Evolutionary conservation across 1,139 yeast species (phyloP), one percentile per base, ranked within the genome.

Genomic region (Candida dubliniensis): DNA sequence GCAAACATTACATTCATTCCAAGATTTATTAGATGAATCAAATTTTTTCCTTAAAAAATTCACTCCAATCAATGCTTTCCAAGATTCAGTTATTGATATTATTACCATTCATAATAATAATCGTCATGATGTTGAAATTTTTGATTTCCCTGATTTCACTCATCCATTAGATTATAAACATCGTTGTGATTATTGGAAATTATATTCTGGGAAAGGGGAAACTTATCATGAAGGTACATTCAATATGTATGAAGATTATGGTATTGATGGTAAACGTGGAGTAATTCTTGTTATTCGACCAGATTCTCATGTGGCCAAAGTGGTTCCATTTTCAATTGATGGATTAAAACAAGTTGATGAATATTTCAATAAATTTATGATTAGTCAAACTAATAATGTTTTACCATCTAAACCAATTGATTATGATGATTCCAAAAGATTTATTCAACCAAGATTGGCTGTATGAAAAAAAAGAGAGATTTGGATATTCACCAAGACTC

Each of bases 171-270:
- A 63, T 42, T 51, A 47, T 50, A 59, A 55, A 45, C 48, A 53
- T n/a, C 58, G 67, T 36, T 52, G 55, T 49, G 65, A 66, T 48
- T 61, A 64, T 49, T 62, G 69, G 67, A 54, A 56, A 38, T 54
- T 66, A 32, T 60, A 52, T 43, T 41, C 59, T 33, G 64, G 63
- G 31, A 57, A 57, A 41, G 66, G 49, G 7, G 31, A 40, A 15
- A 40, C 49, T 29, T 44, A 47, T 34, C 47, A 47, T 34, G 50
- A 46, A 36, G 46, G 46, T 25, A 40, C 27, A 7, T 27, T 42
- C 40, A 45, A 45, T 24, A 36, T 42, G 25, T 62, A 62, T 45
- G 50, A 47, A n/a, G 48, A 51, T 45, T 63, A 55, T 41, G 68
- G 66, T 3, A 53, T 63, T 32, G 58, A 60, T 36, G 50, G 54